Evolutionary conservation across 169 alveolate species (phyloP).

Genomic region (Plasmodium cynomolgi): DNA sequence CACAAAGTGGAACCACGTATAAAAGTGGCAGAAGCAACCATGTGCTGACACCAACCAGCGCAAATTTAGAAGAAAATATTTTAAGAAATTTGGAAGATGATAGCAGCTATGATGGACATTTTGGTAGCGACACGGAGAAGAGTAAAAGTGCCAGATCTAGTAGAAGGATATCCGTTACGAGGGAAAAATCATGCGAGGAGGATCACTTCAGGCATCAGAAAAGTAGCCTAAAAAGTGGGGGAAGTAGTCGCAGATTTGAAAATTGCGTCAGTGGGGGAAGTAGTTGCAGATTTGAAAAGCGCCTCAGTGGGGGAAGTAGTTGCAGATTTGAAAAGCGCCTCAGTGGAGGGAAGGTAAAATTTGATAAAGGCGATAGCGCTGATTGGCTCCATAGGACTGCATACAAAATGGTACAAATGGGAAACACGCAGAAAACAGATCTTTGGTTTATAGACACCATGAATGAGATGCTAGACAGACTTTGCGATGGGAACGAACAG

Average conservation of each 20-base stretch:
- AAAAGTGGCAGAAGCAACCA: background rate
- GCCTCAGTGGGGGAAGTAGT: background rate
- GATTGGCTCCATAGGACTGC: background rate
- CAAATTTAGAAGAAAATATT: constrained; percentile 16
- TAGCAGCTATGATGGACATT: background rate
- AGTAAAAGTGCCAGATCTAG: background rate
- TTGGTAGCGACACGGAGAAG: background rate
- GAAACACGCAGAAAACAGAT: constrained; percentile 37
- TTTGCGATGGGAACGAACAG: constrained; percentile 16
- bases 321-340: background rate
- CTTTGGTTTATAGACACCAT: constrained; percentile 31
- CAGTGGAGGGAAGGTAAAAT: constrained; percentile 1
- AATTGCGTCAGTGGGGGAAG: background rate
- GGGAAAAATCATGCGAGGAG: background rate
- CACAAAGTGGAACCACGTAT: background rate
- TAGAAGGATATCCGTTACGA: background rate
- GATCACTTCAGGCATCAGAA: background rate
- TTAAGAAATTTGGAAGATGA: background rate
- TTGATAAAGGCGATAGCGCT: background rate
- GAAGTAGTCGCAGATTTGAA: background rate
- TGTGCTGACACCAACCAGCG: background rate
- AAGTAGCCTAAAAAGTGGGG: background rate
- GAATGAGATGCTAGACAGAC: constrained; percentile 25
- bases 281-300: background rate
- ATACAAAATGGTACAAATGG: background rate